Evolutionary conservation across 2,329 filamentous ascomycete species (phyloP).

Genomic region (Talaromyces marneffei): DNA sequence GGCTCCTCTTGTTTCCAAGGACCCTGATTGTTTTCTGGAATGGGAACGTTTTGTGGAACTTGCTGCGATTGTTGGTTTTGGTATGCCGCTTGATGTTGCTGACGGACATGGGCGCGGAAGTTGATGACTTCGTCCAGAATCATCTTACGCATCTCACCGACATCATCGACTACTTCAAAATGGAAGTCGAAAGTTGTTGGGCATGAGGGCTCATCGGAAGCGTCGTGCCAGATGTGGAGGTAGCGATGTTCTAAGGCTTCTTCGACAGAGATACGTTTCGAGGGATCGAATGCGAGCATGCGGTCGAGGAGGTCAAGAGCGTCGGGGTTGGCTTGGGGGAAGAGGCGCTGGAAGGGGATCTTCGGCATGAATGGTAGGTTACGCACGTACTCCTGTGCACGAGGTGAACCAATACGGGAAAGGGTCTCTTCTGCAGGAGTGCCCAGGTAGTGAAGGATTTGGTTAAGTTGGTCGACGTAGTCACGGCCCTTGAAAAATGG

Average conservation of each 20-base stretch:
- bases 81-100: conserved; percentile 37
- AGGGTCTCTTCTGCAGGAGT: conserved; percentile 95
- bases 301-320: conserved; percentile 90
- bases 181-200: conserved; percentile 95
- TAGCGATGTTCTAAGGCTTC: conserved; percentile 94
- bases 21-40: conserved; percentile 56
- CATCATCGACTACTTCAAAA: conserved; percentile 95
- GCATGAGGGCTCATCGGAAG: conserved; percentile 89
- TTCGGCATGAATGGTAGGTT: conserved; percentile 95
- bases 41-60: conserved; percentile 50
- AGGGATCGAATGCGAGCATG: conserved; percentile 96
- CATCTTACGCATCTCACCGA: conserved; percentile 92
- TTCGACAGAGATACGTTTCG: conserved; percentile 87
- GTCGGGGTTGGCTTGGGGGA: conserved; percentile 92
- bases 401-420: conserved; percentile 84
- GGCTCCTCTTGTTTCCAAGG: conserved; percentile 55
- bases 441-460: conserved; percentile 95
- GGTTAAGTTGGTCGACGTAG: conserved; percentile 98
- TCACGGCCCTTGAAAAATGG: conserved; percentile 99
- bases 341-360: conserved; percentile 79
- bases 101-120: conserved; percentile 64
- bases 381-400: conserved; percentile 96
- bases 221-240: conserved; percentile 96
- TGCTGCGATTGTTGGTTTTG: conserved; percentile 34
- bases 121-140: conserved; percentile 89